Percentiles rank a stretch among this genome's conserved stretches.
phyloP scores from a whole-genome alignment of 2,329 filamentous ascomycete genomes.

The Stachybotrys chlorohalonatus region DNA sequence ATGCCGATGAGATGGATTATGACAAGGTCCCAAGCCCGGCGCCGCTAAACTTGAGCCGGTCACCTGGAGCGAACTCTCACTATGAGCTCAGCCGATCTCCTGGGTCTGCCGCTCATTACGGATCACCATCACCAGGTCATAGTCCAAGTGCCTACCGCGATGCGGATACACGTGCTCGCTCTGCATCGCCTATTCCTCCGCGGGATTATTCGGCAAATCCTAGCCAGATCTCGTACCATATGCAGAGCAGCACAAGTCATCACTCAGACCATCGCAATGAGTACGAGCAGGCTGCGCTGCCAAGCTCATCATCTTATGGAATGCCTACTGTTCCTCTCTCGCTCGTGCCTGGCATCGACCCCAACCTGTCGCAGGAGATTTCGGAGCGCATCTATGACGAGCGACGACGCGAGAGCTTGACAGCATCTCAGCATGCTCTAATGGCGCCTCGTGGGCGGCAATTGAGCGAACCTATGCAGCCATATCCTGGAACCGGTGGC shows the following conservation, averaged over 20 bases:
- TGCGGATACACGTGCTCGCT: slow-evolving; percentile 5
- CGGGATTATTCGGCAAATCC: slow-evolving; percentile 26
- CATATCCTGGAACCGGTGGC: slow-evolving; percentile 19
- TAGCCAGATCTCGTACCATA: slow-evolving; percentile 17
- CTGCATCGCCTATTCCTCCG: slow-evolving; percentile 20
- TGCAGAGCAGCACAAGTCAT: slow-evolving; percentile 19
- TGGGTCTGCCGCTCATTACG: slow-evolving; percentile 17
- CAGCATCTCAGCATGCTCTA: slow-evolving; percentile 4
- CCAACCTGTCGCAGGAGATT: slow-evolving; percentile 45
- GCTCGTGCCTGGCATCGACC: slow-evolving; percentile 53
- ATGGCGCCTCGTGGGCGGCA: slow-evolving; percentile 34
- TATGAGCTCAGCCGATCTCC: slow-evolving; percentile 20
- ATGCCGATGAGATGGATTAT: slow-evolving; percentile 29
- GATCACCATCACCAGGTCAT: slow-evolving; percentile 10
- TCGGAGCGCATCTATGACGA: slow-evolving; percentile 49
- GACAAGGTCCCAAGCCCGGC: slow-evolving; percentile 31
- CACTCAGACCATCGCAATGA: slow-evolving; percentile 24
- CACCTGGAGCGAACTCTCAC: slow-evolving; percentile 18
- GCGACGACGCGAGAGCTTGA: slow-evolving; percentile 30
- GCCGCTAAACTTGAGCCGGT: slow-evolving; percentile 32
- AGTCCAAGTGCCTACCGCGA: slow-evolving; percentile 14
- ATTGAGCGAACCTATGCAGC: slow-evolving; percentile 18
- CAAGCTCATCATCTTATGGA: slow-evolving; percentile 26
- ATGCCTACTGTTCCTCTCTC: slow-evolving; percentile 44
- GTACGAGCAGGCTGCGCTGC: slow-evolving; percentile 22